phyloP scores from a whole-genome alignment of 23 red algal genomes.

The Gracilaria vermiculophylla region DNA sequence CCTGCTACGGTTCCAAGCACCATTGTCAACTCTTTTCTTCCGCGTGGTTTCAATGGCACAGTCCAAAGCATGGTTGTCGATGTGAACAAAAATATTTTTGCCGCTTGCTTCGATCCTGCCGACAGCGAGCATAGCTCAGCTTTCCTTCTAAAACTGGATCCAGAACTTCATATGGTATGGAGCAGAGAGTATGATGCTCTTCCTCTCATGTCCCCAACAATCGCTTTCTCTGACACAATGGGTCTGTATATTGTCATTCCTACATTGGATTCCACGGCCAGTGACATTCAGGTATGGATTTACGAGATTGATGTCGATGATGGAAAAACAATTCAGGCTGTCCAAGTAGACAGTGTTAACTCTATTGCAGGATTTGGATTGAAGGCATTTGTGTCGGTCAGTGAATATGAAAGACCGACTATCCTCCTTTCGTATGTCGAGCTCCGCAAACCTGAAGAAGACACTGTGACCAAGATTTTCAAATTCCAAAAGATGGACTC shows the following conservation, averaged over 20 bases:
- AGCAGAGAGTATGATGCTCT: background rate
- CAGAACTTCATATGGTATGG: background rate
- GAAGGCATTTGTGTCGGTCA: background rate
- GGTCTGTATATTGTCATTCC: background rate
- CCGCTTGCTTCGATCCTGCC: background rate
- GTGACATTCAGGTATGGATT: background rate
- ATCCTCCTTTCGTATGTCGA: background rate
- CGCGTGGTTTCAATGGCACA: background rate
- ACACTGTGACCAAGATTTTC: background rate
- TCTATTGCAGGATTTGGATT: background rate
- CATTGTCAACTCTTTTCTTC: background rate
- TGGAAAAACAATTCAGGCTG: background rate
- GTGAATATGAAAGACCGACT: background rate
- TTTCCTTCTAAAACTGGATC: background rate
- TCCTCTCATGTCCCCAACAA: background rate
- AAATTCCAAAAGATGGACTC: background rate
- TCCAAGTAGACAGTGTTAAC: background rate
- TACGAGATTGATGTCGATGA: background rate
- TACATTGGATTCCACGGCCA: background rate
- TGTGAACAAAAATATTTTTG: background rate
- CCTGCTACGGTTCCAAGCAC: background rate
- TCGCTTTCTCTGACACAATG: slow-evolving; percentile 4
- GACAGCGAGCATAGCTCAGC: background rate
- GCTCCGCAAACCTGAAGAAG: background rate
- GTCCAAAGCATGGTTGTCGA: background rate